phyloP scores from a whole-genome alignment of 768 basidiomycete species.

The Agrocybe pediades region DNA sequence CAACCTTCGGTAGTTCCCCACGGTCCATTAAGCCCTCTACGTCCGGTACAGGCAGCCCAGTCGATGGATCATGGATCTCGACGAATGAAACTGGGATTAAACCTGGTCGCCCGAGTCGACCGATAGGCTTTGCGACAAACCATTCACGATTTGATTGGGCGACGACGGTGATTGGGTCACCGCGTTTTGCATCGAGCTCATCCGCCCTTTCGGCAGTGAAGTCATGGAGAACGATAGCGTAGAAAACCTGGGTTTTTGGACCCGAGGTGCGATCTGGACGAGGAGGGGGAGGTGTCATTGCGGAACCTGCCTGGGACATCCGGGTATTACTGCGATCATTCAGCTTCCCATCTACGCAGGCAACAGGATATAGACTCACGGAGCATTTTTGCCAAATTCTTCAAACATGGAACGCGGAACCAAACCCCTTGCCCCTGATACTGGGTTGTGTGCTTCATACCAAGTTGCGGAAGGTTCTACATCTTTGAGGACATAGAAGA shows the following conservation, averaged over 20 bases:
- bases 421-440: slow-evolving; percentile 86
- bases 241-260: slow-evolving; percentile 70
- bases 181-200: slow-evolving; percentile 92
- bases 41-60: slow-evolving; percentile 77
- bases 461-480: slow-evolving; percentile 57
- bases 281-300: slow-evolving; percentile 17
- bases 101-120: slow-evolving; percentile 90
- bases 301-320: slow-evolving; percentile 39
- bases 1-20: slow-evolving; percentile 92
- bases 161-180: slow-evolving; percentile 94
- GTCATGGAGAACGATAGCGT: slow-evolving; percentile 94
- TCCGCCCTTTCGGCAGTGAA: slow-evolving; percentile 95
- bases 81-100: slow-evolving; percentile 98
- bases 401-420: slow-evolving; percentile 90
- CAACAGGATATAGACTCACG: slow-evolving; percentile 44
- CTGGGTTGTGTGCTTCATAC: slow-evolving; percentile 96
- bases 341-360: slow-evolving; percentile 10
- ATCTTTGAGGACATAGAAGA: slow-evolving; percentile 93
- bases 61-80: slow-evolving; percentile 90
- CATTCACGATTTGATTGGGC: slow-evolving; percentile 99
- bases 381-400: slow-evolving; percentile 78
- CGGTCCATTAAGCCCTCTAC: slow-evolving; percentile 79
- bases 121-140: slow-evolving; percentile 99
- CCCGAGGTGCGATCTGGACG: slow-evolving; percentile 18
- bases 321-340: slow-evolving; percentile 35